Evolutionary conservation across 805 yeast genomes (phyloP).

Genomic region (Danielia oregonensis): DNA sequence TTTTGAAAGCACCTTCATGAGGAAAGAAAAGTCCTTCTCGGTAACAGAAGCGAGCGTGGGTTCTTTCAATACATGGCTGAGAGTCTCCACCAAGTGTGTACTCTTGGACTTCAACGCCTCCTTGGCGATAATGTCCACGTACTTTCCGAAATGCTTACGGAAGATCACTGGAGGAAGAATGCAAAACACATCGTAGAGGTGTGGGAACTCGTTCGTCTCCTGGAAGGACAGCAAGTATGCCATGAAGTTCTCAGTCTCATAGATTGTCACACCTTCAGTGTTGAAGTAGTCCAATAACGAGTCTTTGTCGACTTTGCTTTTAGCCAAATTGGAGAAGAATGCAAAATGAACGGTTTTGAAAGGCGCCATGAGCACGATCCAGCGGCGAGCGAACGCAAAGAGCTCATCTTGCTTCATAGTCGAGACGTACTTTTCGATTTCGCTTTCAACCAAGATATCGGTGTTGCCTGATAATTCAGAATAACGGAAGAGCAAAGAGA

Average conservation of each 20-base stretch:
- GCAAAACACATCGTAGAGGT: constrained; percentile 4
- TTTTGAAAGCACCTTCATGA: constrained; percentile 20
- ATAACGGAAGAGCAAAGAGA: constrained; percentile 45
- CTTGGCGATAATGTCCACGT: constrained; percentile 1
- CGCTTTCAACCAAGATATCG: constrained; percentile 21
- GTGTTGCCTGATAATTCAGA: constrained; percentile 39
- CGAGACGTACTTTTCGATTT: constrained; percentile 10
- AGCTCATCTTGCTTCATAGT: constrained; percentile 5
- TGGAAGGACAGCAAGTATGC: constrained; percentile 4
- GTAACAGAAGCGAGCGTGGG: constrained; percentile 54
- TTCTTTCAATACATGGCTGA: constrained; percentile 40
- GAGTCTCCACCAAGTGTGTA: constrained; percentile 13
- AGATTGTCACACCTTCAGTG: constrained; percentile 4
- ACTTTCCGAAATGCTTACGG: constrained; percentile 9
- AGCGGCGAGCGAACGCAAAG: constrained; percentile 32
- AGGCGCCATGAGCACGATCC: constrained; percentile 48
- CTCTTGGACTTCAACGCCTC: constrained; percentile 3
- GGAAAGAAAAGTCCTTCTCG: constrained; percentile 38
- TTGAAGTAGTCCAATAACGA: constrained; percentile 4
- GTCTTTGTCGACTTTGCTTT: neutral
- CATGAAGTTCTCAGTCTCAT: constrained; percentile 10
- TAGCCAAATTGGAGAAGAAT: constrained; percentile 5
- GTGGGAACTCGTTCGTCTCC: neutral
- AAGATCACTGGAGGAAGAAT: constrained; percentile 8
- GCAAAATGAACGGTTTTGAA: constrained; percentile 20